These are phyloP conservation scores for Bipolaris sorokiniana DNA, from an alignment of 2,329 filamentous ascomycete species.

Conservation along the genomic window DNA sequence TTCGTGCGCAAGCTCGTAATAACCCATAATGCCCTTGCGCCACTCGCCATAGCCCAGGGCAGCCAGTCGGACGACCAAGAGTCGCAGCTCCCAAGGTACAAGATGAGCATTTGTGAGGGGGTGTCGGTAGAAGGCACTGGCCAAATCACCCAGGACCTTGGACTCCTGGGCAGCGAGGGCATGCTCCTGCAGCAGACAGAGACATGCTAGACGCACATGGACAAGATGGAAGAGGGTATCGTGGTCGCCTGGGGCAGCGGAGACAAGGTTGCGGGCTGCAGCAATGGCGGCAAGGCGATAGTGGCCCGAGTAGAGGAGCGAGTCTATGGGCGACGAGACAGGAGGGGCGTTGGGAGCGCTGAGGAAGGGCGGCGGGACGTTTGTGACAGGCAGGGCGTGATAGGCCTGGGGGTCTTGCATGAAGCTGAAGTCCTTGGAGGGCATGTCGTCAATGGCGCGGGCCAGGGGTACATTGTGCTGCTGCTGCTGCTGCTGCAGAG, in stretches of 20 bases:
- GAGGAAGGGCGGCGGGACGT: conserved; percentile 70
- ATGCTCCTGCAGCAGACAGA: conserved; percentile 76
- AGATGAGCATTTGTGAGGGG: conserved; percentile 60
- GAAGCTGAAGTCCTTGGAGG: conserved; percentile 72
- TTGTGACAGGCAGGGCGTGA: conserved; percentile 74
- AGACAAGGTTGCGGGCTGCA: conserved; percentile 66
- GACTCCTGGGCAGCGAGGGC: conserved; percentile 65
- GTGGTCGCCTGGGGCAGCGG: conserved; percentile 61
- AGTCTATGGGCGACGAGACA: conserved; percentile 64
- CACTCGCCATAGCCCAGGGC: conserved; percentile 86
- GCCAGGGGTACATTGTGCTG: conserved; percentile 19
- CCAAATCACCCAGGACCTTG: conserved; percentile 66
- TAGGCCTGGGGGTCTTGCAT: conserved; percentile 47
- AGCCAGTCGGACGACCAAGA: conserved; percentile 82
- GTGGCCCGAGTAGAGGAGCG: conserved; percentile 73
- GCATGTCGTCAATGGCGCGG: conserved; percentile 40
- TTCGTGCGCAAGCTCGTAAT: conserved; percentile 86
- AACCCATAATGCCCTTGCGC: conserved; percentile 82
- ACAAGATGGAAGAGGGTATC: conserved; percentile 75
- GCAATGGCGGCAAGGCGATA: conserved; percentile 80
- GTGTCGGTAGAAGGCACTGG: conserved; percentile 58
- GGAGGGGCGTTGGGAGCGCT: conserved; percentile 70
- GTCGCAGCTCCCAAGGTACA: conserved; percentile 84
- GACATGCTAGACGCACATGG: conserved; percentile 79
- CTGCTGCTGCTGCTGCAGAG: conserved; percentile 3